Evolutionary conservation across 345 rosid genomes (phyloP).

Genomic region (Sonneratia caseolaris): DNA sequence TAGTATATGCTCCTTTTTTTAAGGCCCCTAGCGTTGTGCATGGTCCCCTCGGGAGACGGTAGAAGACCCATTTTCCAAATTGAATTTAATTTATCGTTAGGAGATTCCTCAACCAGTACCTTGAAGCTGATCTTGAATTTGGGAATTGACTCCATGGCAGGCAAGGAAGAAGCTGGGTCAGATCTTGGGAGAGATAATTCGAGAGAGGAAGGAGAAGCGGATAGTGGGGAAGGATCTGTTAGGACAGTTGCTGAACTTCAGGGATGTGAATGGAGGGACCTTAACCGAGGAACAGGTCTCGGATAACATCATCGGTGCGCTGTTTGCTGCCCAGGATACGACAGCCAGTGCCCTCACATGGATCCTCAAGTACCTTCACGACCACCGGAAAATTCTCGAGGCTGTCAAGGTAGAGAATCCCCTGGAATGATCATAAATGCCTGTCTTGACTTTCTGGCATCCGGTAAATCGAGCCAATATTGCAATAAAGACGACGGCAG

Average conservation of each 20-base stretch:
- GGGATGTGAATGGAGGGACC: conserved; percentile 30
- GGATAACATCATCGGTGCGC: conserved; percentile 75
- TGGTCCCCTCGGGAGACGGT: too few relatives aligned
- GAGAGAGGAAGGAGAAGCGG: conserved; percentile 50
- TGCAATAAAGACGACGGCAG: background rate
- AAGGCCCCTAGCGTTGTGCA: too few relatives aligned
- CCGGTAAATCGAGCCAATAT: background rate
- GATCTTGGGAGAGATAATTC: conserved; percentile 48
- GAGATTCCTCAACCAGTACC: too few relatives aligned
- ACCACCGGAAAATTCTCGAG: conserved; percentile 48
- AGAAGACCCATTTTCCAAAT: too few relatives aligned
- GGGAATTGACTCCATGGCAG: conserved; percentile 18
- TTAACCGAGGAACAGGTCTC: conserved; percentile 48
- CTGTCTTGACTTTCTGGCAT: background rate
- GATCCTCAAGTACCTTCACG: conserved; percentile 70
- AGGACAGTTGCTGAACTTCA: conserved; percentile 45
- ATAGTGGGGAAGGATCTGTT: conserved; percentile 33
- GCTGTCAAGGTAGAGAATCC: conserved; percentile 49
- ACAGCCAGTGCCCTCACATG: conserved; percentile 80
- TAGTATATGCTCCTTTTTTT: too few relatives aligned
- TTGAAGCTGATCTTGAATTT: background rate
- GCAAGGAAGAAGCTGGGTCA: conserved; percentile 57
- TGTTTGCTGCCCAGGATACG: conserved; percentile 90
- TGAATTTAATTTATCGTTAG: too few relatives aligned
- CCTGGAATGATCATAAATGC: background rate